phyloP scores from a whole-genome alignment of 345 rosid species.

The Psidium friedrichsthalianum region DNA sequence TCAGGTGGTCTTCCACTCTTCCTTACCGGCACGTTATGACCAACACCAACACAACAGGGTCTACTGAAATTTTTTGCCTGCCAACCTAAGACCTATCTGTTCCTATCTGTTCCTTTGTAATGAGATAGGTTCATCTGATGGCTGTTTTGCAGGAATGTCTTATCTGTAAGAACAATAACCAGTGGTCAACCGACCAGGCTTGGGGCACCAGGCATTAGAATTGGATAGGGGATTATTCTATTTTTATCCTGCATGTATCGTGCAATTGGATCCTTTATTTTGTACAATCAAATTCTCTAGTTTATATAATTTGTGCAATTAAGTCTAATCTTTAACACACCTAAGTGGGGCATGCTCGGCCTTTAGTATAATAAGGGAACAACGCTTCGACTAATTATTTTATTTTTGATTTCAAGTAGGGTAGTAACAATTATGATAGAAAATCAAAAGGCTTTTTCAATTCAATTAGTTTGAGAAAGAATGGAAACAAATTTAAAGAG shows the following conservation, averaged over 20 bases:
- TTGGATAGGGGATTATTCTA: neutral
- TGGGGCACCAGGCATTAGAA: neutral
- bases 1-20: neutral
- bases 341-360: neutral
- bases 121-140: neutral
- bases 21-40: neutral
- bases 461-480: neutral
- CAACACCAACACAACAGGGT: neutral
- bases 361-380: neutral
- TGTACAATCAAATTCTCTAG: neutral
- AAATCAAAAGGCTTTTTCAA: neutral
- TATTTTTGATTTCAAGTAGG: no score
- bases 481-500: neutral
- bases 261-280: neutral
- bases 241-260: neutral
- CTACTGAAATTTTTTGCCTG: neutral
- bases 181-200: neutral
- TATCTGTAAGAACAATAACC: neutral
- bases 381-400: neutral
- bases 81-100: neutral
- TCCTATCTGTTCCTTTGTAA: neutral
- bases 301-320: neutral
- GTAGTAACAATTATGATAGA: no score
- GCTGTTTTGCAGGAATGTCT: neutral
- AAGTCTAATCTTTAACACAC: neutral